Base-by-base conservation (phyloP, 352 stramenopile species). In the Thalassiosira delicatula region DNA sequence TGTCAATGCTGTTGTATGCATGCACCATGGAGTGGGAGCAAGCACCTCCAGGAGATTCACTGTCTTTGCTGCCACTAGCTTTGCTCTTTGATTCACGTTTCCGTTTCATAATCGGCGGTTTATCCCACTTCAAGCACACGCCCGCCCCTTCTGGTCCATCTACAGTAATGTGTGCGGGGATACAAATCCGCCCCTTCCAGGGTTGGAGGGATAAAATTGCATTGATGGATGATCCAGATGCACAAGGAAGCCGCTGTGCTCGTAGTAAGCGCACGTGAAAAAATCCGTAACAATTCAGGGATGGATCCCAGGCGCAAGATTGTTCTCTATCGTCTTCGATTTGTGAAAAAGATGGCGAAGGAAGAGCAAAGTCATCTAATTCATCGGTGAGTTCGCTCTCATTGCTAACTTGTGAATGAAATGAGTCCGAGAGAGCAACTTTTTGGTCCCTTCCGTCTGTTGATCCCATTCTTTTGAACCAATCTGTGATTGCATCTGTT, bases 1-100 rank as follows among this genome's bases (percentile, higher is more conserved):
- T 93, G 62, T 93, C 83, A 23, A 85, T 51, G 75, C 84, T 89
- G 44, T 90, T 92, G 75, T 91, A 93, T 27, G 79, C 81, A 83
- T 93, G 88, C 1, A 94, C 84, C 88, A 94, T 93, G 0, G 85
- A 91, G 79, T 79, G 66, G 8, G 71, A 85, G 21, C 63, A 68
- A 25, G 76, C 76, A 23, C 84, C 70, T 19, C 30, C 29, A 72
- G 57, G 9, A 30, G 70, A 69, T 30, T 73, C 70, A 12, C 63
- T 62, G 68, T 82, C 60, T 35, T 75, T 77, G 51, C 61, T 70
- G 30, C 32, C 59, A 51, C 12, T 44, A 19, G 21, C 37, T 42
- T 40, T 59, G 25, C 62, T 59, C 42, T 81, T 70, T 17, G 57
- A 65, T 14, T 33, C 33, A 29, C 29, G 60, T 32, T 27, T 29